Evolutionary conservation across 2,329 filamentous ascomycete genomes (phyloP).

Genomic region (Bipolaris cookei): DNA sequence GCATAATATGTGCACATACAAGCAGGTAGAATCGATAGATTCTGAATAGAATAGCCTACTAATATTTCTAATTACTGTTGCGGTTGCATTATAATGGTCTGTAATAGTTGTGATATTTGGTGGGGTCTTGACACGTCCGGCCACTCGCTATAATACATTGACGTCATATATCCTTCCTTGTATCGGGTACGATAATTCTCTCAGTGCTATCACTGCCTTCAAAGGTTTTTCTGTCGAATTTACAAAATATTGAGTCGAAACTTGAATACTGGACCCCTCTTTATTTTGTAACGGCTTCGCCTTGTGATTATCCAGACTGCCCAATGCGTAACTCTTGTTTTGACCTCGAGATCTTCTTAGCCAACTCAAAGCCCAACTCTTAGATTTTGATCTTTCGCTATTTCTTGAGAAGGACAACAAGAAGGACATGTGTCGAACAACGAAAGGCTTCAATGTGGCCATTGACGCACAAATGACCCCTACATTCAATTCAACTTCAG

Average conservation of each 20-base stretch:
- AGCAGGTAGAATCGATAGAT: too few relatives aligned
- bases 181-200: background rate
- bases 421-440: background rate
- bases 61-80: too few relatives aligned
- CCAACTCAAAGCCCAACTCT: background rate
- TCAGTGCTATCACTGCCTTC: background rate
- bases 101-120: too few relatives aligned
- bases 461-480: background rate
- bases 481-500: background rate
- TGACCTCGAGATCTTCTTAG: background rate
- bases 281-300: background rate
- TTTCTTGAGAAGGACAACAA: background rate
- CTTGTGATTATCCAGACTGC: background rate
- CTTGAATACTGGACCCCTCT: background rate
- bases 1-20: too few relatives aligned
- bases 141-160: too few relatives aligned
- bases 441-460: background rate
- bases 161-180: too few relatives aligned
- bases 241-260: background rate
- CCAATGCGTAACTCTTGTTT: background rate
- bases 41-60: too few relatives aligned
- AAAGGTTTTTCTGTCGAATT: background rate
- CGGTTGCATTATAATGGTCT: too few relatives aligned
- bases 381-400: background rate
- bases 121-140: too few relatives aligned